These are phyloP conservation scores for Vickermania ingenoplastis DNA, from an alignment of 208 protist genomes.

Conservation along the genomic window DNA sequence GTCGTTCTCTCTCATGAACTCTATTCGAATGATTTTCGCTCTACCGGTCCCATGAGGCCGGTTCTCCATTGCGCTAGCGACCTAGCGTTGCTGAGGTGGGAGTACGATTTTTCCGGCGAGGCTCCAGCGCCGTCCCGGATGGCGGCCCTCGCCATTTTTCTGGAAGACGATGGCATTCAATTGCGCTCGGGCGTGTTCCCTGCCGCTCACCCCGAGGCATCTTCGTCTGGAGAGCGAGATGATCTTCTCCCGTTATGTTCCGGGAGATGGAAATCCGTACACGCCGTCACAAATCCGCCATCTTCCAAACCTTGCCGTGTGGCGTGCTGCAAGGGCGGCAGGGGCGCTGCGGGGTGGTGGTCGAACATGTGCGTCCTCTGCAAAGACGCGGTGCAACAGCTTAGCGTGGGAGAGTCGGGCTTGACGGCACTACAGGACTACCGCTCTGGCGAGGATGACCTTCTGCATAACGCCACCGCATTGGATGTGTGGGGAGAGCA, in stretches of 20 bases:
- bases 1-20: background rate
- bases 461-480: slow-evolving; percentile 30
- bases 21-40: background rate
- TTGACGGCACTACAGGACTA: background rate
- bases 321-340: background rate
- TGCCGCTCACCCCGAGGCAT: background rate
- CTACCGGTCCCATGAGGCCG: background rate
- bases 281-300: background rate
- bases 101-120: background rate
- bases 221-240: background rate
- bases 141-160: background rate
- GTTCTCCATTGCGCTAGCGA: background rate
- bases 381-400: background rate
- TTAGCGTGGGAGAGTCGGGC: background rate
- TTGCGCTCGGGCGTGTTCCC: background rate
- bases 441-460: background rate
- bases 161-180: background rate
- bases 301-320: background rate
- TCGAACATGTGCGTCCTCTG: background rate
- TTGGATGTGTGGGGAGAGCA: slow-evolving; percentile 44
- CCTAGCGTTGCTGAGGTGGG: background rate
- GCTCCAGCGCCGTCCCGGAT: background rate
- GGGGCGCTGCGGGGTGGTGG: background rate
- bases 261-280: background rate
- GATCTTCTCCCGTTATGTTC: background rate